Evolutionary conservation across 164 flowering plant genomes (phyloP).

Genomic region (Berberis vulgaris): DNA sequence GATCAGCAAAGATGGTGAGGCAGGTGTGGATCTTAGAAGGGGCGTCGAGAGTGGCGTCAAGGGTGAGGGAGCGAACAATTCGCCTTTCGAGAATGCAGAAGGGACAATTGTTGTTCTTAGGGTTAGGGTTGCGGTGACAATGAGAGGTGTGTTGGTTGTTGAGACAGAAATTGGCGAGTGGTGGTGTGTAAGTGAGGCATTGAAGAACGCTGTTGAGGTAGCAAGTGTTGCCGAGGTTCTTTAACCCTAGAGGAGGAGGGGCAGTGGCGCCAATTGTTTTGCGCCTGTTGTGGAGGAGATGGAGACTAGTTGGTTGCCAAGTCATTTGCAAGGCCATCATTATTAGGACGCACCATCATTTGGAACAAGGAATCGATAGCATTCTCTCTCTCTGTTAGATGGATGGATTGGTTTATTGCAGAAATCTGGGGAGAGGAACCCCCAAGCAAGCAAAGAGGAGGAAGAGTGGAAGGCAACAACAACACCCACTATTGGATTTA

Average conservation of each 20-base stretch:
- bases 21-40: conserved; percentile 66
- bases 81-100: conserved; percentile 76
- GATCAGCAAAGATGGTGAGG: conserved; percentile 58
- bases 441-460: no score
- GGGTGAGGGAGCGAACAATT: conserved; percentile 58
- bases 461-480: no score
- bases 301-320: background rate
- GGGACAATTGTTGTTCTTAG: conserved; percentile 32
- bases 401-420: no score
- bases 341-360: no score
- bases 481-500: no score
- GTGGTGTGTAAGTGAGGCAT: conserved; percentile 98
- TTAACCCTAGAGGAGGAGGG: conserved; percentile 64
- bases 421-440: no score
- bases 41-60: conserved; percentile 45
- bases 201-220: conserved; percentile 96
- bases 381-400: no score
- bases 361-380: no score
- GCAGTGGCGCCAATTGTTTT: background rate
- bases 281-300: background rate
- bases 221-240: conserved; percentile 85
- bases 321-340: background rate
- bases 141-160: conserved; percentile 44
- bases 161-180: conserved; percentile 92
- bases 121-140: conserved; percentile 30